A percentile compares a stretch with the other conserved stretches of the same genome.
Evolutionary conservation across 306 rosid species (phyloP).

Genomic region (Ochetophila trinervis): DNA sequence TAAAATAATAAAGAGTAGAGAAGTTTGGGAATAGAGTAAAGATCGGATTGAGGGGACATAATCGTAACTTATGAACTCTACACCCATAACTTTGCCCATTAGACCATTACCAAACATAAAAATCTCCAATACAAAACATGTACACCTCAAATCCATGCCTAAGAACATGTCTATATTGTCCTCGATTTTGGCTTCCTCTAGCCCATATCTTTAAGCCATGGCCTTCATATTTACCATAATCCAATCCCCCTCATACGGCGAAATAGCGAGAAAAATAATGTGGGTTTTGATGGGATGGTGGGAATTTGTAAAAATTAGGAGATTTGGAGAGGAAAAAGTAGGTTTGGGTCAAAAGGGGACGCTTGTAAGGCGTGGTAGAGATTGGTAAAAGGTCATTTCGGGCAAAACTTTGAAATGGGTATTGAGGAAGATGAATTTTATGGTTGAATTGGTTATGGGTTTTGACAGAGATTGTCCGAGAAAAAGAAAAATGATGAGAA

Average conservation of each 20-base stretch:
- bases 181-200: constrained; percentile 81
- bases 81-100: constrained; percentile 94
- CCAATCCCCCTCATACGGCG: constrained; percentile 92
- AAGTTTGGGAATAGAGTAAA: too few relatives aligned
- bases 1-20: too few relatives aligned
- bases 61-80: constrained; percentile 93
- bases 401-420: constrained; percentile 17
- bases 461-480: constrained; percentile 34
- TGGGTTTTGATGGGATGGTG: constrained; percentile 29
- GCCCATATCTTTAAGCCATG: constrained; percentile 96
- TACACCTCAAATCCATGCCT: constrained; percentile 89
- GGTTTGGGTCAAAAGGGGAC: constrained; percentile 57
- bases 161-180: constrained; percentile 79
- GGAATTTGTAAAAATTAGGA: constrained; percentile 41
- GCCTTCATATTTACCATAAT: constrained; percentile 89
- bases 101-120: constrained; percentile 89
- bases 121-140: constrained; percentile 90
- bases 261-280: constrained; percentile 33
- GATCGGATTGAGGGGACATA: too few relatives aligned
- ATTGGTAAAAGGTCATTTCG: constrained; percentile 26
- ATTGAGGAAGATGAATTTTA: constrained; percentile 18
- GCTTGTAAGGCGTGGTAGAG: constrained; percentile 56
- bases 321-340: constrained; percentile 55
- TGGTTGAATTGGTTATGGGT: constrained; percentile 24
- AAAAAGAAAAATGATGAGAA: neutral